phyloP scores from a whole-genome alignment of 2,329 filamentous ascomycete genomes.

The Colletotrichum salicis region DNA sequence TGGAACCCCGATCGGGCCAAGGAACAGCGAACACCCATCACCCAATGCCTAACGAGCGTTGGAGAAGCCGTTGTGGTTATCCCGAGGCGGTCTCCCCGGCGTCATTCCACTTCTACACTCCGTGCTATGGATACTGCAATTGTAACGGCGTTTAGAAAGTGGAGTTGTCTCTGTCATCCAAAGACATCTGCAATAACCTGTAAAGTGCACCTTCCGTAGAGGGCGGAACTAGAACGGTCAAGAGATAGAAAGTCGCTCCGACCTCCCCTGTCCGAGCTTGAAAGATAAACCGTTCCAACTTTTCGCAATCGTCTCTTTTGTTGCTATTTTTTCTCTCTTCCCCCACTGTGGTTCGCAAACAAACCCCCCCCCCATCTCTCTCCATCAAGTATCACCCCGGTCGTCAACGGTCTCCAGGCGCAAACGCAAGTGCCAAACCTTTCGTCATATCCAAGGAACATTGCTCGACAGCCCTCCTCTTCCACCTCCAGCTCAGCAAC shows the following conservation, averaged over 20 bases:
- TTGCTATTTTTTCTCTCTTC: background rate
- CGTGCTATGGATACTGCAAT: no score
- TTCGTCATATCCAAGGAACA: slow-evolving; percentile 26
- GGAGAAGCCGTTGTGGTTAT: background rate
- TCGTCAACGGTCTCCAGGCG: background rate
- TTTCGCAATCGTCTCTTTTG: background rate
- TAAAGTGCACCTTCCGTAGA: background rate
- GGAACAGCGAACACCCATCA: no score
- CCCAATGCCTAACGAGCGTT: background rate
- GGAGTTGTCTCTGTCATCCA: background rate
- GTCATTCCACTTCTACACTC: background rate
- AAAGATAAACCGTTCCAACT: slow-evolving; percentile 19
- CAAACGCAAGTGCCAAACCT: slow-evolving; percentile 13
- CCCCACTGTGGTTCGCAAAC: background rate
- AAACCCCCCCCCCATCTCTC: background rate
- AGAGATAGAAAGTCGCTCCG: slow-evolving; percentile 28
- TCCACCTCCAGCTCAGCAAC: background rate
- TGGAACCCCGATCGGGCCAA: background rate
- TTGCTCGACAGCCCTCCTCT: slow-evolving; percentile 1
- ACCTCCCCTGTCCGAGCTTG: slow-evolving; percentile 29
- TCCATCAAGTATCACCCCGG: slow-evolving; percentile 15
- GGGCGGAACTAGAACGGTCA: background rate
- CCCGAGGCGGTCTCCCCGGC: background rate
- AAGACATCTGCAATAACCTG: slow-evolving; percentile 1
- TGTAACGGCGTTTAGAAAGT: background rate